These are phyloP conservation scores for Aspergillus sp. DNA, from an alignment of 2,329 filamentous ascomycete species.

Conservation along the genomic window DNA sequence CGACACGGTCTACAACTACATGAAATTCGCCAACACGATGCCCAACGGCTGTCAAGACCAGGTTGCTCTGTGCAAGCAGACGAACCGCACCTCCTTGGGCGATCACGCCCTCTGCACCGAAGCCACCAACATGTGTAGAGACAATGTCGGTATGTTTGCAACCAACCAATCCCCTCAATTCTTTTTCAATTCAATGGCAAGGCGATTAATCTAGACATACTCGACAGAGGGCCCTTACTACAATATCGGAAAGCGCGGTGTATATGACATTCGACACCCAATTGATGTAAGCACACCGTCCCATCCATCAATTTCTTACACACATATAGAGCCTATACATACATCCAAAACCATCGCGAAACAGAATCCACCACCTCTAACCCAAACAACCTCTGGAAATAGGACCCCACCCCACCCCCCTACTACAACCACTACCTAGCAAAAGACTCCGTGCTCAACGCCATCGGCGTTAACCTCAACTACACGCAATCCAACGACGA, in stretches of 20 bases:
- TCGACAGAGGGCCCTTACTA: conserved; percentile 54
- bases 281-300: conserved; percentile 25
- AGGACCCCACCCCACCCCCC: conserved; percentile 62
- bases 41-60: conserved; percentile 62
- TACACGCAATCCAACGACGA: conserved; percentile 50
- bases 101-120: conserved; percentile 52
- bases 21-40: conserved; percentile 60
- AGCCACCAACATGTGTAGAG: conserved; percentile 56
- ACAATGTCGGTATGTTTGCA: conserved; percentile 48
- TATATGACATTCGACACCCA: conserved; percentile 62
- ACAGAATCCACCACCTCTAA: too few species aligned
- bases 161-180: neutral
- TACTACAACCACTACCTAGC: conserved; percentile 67
- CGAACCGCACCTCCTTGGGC: conserved; percentile 58
- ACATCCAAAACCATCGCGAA: too few species aligned
- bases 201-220: neutral
- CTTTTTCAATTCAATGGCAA: neutral
- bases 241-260: conserved; percentile 52
- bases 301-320: too few species aligned
- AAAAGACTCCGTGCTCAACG: conserved; percentile 54
- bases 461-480: conserved; percentile 64
- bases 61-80: conserved; percentile 64
- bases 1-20: conserved; percentile 59
- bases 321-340: too few species aligned
- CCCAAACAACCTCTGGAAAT: neutral